Conservation (phyloP, 1,139 yeast genomes). For the Kluyveromyces sp. region DNA sequence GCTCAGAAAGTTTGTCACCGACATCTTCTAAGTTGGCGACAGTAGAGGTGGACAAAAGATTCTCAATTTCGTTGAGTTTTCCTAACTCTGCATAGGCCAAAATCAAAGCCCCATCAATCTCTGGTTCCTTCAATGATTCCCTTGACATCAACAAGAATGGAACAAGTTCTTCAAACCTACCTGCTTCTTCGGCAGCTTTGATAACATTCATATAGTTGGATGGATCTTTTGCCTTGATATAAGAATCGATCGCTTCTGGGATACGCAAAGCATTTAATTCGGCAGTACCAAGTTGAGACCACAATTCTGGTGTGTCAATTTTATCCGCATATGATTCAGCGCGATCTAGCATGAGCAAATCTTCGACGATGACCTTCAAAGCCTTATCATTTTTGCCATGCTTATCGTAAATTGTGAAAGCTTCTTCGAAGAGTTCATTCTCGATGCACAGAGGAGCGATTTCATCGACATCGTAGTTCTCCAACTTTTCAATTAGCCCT, state of each 20-base stretch:
- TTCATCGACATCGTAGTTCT: constrained; percentile 86
- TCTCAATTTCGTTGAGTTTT: constrained; percentile 74
- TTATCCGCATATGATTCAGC: constrained; percentile 92
- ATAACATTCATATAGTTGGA: constrained; percentile 86
- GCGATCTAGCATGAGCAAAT: constrained; percentile 87
- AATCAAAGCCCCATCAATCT: constrained; percentile 86
- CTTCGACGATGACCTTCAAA: constrained; percentile 84
- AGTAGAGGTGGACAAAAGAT: constrained; percentile 75
- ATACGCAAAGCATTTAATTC: constrained; percentile 91
- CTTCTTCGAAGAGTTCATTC: constrained; percentile 86
- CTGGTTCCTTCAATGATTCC: constrained; percentile 81
- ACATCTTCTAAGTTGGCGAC: constrained; percentile 88
- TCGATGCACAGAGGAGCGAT: constrained; percentile 91
- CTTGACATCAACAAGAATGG: constrained; percentile 93
- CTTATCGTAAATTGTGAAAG: constrained; percentile 86
- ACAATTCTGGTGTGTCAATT: constrained; percentile 74
- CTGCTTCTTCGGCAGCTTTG: constrained; percentile 93
- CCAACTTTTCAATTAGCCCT: constrained; percentile 80
- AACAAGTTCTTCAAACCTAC: constrained; percentile 88
- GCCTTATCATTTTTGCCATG: constrained; percentile 75
- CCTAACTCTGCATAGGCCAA: constrained; percentile 79
- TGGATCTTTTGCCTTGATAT: constrained; percentile 86
- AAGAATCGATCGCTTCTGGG: constrained; percentile 85
- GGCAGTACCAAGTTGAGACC: constrained; percentile 95
- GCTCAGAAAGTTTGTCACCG: constrained; percentile 85